Base-by-base conservation (phyloP, 352 stramenopile species). In the Phytophthora litchii region DNA sequence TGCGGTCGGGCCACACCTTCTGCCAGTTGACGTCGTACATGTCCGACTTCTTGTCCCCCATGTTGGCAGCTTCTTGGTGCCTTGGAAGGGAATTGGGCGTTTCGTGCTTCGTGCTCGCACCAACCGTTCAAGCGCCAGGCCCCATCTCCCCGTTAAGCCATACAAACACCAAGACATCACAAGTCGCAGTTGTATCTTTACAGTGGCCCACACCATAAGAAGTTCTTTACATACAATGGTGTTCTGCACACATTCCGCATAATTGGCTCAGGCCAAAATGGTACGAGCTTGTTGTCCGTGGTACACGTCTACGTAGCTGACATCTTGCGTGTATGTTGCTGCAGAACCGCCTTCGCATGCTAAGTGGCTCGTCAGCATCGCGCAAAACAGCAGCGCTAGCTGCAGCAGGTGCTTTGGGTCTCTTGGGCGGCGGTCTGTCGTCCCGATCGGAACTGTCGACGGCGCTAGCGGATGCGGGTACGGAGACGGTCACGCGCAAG, bases 11-110 rank as follows among this genome's bases (percentile, higher is more conserved):
- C 79, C 85, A 95, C 40, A 95, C 71, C 70, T 95, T 95, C 68
- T 95, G 84, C 86, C 86, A 95, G 72, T 92, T 92, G 27, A 95
- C 86, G 58, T 93, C 86, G 68, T 82, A 80, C 76, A 95, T 84
- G 21, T 84, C 79, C 47, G 82, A 85, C 67, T 91, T 94, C 60
- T 81, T 72, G 45, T 86, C 81, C 61, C 53, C 69, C 78, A 83
- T 90, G 11, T 34, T 37, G 31, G 9, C 29, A 10, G 35, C 54
- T 34, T 27, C 44, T 16, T 29, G 10, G 25, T 34, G 43, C 53
- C 53, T 41, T 55, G 32, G 36, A 37, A 46, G 47, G 37, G 45
- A 51, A 45, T 21, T 35, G 42, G 31, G 45, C 44, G 53, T 54
- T 55, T 55, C 19, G 34, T 40, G 14, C 20, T 55, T 55, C 19